Conservation (phyloP, 345 rosid genomes). For the Populus davidiana region DNA sequence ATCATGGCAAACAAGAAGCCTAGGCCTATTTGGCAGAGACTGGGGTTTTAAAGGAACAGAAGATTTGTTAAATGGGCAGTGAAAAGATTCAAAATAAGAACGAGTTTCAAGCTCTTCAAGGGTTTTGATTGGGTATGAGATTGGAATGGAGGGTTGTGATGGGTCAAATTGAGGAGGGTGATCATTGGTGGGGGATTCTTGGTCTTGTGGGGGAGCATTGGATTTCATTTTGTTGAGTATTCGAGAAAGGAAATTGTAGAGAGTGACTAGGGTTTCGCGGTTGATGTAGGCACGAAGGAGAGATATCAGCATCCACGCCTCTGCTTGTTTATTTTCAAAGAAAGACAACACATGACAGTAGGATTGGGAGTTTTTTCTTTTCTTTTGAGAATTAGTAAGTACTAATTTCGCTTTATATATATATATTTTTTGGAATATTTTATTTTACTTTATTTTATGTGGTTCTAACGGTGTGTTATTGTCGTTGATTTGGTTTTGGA, state of each 20-base stretch:
- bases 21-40: constrained; percentile 26
- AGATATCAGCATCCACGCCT: background rate
- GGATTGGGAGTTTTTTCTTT: too few species aligned
- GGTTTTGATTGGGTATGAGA: constrained; percentile 69
- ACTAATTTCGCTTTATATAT: too few species aligned
- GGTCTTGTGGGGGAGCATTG: background rate
- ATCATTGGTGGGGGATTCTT: constrained; percentile 3
- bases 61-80: constrained; percentile 66
- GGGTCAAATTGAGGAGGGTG: constrained; percentile 44
- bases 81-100: constrained; percentile 71
- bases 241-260: constrained; percentile 11
- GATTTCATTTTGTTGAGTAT: background rate
- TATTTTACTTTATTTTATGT: too few species aligned
- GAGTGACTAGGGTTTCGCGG: background rate
- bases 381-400: too few species aligned
- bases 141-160: constrained; percentile 47
- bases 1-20: constrained; percentile 83
- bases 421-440: too few species aligned
- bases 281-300: background rate
- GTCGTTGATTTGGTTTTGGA: background rate
- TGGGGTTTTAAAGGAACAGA: constrained; percentile 47
- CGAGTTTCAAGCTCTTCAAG: constrained; percentile 59
- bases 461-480: background rate
- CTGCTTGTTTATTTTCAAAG: background rate
- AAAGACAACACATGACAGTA: background rate